A percentile compares a stretch with the other conserved stretches of the same genome.
Conservation (phyloP, 2,329 filamentous ascomycete genomes). For the Cladosporium velox region DNA sequence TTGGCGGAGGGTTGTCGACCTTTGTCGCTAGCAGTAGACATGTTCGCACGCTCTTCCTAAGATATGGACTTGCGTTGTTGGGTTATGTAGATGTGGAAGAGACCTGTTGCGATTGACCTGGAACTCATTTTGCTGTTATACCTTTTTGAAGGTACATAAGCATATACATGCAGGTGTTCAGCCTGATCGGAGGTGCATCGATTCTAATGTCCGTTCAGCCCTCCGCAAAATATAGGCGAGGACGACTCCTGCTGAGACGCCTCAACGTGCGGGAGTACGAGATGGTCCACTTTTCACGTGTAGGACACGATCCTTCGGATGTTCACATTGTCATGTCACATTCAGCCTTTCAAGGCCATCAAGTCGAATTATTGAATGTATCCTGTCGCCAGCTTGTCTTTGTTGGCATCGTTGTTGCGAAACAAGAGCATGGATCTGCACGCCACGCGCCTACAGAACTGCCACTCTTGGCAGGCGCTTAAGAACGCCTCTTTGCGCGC, state of each 20-base stretch:
- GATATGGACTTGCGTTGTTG: background rate
- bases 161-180: background rate
- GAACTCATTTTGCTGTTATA: background rate
- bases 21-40: background rate
- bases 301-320: too few species aligned
- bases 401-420: too few species aligned
- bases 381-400: too few species aligned
- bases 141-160: background rate
- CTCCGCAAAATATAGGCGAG: background rate
- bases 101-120: background rate
- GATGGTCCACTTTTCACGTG: background rate
- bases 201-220: background rate
- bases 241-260: too few species aligned
- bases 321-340: too few species aligned
- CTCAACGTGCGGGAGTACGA: too few species aligned
- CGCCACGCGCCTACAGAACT: too few species aligned
- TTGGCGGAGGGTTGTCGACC: background rate
- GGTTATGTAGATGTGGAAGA: background rate
- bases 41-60: background rate
- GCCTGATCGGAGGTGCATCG: background rate
- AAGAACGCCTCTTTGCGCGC: background rate
- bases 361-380: too few species aligned
- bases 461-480: constrained; percentile 10
- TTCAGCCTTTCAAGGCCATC: too few species aligned
- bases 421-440: too few species aligned